Evolutionary conservation across 345 rosid genomes (phyloP).

Genomic region (Raphanus raphanistrum): DNA sequence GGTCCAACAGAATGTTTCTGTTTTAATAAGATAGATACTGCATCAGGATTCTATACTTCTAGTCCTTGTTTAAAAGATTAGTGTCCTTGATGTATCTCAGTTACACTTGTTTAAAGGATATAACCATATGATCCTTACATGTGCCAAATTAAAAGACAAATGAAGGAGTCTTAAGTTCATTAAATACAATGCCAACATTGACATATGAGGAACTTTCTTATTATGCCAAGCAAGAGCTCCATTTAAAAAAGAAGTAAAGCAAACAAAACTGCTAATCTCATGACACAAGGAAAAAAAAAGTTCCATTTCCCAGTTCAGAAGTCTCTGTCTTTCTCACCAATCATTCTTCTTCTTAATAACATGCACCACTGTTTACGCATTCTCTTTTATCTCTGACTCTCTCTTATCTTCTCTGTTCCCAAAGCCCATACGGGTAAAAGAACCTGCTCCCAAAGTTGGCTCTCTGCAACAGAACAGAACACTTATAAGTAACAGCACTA

Average conservation of each 20-base stretch:
- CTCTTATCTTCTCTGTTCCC: conserved; percentile 67
- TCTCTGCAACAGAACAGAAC: conserved; percentile 43
- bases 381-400: conserved; percentile 44
- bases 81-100: background rate
- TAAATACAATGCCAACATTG: conserved; percentile 2
- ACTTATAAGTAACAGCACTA: conserved; percentile 40
- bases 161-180: background rate
- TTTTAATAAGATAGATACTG: no score
- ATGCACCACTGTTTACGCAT: conserved; percentile 42
- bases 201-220: background rate
- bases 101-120: background rate
- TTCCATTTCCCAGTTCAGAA: conserved; percentile 47
- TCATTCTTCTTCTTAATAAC: conserved; percentile 40
- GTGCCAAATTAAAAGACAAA: background rate
- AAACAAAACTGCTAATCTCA: conserved; percentile 24
- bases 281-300: conserved; percentile 5
- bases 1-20: no score
- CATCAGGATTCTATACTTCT: conserved; percentile 3
- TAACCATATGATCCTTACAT: background rate
- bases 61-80: background rate
- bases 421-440: conserved; percentile 62
- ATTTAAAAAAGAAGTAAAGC: background rate
- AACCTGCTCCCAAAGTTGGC: conserved; percentile 42
- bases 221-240: conserved; percentile 23
- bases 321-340: conserved; percentile 46